These are phyloP conservation scores for Nakazawaea wyomingensis DNA, from an alignment of 805 yeast species.

Conservation along the genomic window DNA sequence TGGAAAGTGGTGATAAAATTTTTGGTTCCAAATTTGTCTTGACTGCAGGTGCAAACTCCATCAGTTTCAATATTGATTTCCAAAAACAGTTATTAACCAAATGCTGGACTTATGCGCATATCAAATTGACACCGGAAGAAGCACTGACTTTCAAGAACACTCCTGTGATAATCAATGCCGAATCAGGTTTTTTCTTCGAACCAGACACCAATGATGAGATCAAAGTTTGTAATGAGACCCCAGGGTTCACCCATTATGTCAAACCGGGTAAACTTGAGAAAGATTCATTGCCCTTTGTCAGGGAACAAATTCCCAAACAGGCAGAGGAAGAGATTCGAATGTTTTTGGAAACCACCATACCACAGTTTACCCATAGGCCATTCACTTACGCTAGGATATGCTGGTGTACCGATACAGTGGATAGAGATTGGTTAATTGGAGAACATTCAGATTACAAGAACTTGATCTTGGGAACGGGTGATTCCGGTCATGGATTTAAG, in stretches of 20 bases:
- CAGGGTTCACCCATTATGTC: slow-evolving; percentile 26
- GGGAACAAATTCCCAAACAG: slow-evolving; percentile 16
- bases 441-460: slow-evolving; percentile 22
- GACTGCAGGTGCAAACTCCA: slow-evolving; percentile 26
- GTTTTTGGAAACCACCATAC: slow-evolving; percentile 16
- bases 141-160: slow-evolving; percentile 20
- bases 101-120: slow-evolving; percentile 32
- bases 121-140: slow-evolving; percentile 27
- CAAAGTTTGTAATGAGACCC: slow-evolving; percentile 30
- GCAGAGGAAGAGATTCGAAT: slow-evolving; percentile 16
- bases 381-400: slow-evolving; percentile 33
- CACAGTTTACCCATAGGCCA: slow-evolving; percentile 15
- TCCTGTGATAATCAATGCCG: slow-evolving; percentile 28
- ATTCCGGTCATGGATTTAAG: slow-evolving; percentile 32
- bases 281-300: slow-evolving; percentile 9
- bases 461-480: slow-evolving; percentile 29
- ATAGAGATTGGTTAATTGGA: slow-evolving; percentile 26
- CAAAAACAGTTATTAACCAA: slow-evolving; percentile 27
- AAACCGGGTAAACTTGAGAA: background rate
- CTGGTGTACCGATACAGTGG: slow-evolving; percentile 33
- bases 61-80: slow-evolving; percentile 25
- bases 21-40: slow-evolving; percentile 18
- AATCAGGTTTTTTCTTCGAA: slow-evolving; percentile 32
- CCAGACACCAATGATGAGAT: slow-evolving; percentile 28
- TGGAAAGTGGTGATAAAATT: slow-evolving; percentile 14